Percentiles rank a stretch among this genome's conserved stretches.
These are phyloP conservation scores for Gomphus bonarii DNA, from an alignment of 1,284 basidiomycete genomes.

Conservation along the genomic window DNA sequence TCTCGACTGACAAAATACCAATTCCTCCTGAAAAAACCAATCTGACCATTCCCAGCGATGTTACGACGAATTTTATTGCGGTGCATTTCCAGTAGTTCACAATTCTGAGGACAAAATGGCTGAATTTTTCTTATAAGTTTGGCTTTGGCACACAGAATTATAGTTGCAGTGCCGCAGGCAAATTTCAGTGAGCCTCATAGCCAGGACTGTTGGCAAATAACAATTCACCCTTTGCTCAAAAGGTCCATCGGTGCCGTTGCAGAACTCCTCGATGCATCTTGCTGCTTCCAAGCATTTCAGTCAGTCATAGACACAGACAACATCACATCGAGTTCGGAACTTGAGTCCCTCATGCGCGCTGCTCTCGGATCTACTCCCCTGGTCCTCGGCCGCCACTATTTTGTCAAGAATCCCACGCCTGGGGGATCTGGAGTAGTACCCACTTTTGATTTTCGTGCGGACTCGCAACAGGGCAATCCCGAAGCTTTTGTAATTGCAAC, in stretches of 20 bases:
- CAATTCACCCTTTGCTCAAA: slow-evolving; percentile 12
- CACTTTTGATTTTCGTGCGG: slow-evolving; percentile 48
- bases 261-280: slow-evolving; percentile 49
- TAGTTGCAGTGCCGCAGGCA: slow-evolving; percentile 29
- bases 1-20: slow-evolving; percentile 1
- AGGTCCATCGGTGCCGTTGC: slow-evolving; percentile 41
- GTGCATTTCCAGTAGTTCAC: not conserved
- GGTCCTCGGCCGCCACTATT: slow-evolving; percentile 48
- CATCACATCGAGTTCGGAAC: not conserved
- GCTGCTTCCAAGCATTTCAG: slow-evolving; percentile 26
- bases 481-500: slow-evolving; percentile 41
- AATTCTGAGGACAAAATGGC: not conserved
- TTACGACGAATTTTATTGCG: not conserved
- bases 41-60: not conserved
- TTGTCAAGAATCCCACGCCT: slow-evolving; percentile 32
- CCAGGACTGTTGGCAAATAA: not conserved
- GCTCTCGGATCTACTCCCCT: slow-evolving; percentile 17
- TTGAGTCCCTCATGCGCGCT: slow-evolving; percentile 13
- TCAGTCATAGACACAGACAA: not conserved
- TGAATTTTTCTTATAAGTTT: slow-evolving; percentile 18
- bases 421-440: slow-evolving; percentile 35
- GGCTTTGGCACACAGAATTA: slow-evolving; percentile 42
- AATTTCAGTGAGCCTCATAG: slow-evolving; percentile 25
- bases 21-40: not conserved
- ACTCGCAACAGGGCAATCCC: slow-evolving; percentile 27